Conservation (phyloP, 768 basidiomycete species). For the Mycena latifolia region DNA sequence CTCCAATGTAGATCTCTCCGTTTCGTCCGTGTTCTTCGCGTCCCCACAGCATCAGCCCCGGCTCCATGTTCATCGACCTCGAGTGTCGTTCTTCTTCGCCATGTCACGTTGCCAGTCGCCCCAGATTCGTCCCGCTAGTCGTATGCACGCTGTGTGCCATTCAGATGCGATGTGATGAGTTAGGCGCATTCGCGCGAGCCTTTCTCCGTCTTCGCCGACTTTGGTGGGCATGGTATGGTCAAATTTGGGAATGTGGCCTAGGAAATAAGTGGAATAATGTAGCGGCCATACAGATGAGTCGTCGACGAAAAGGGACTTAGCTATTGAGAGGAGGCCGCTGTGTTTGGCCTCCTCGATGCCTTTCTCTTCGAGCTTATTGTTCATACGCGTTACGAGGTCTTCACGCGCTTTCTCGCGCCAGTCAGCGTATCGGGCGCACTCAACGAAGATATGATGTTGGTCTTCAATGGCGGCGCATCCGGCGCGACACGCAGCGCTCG, state of each 20-base stretch:
- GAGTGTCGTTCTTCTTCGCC: slow-evolving; percentile 11
- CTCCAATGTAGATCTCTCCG: too few relatives aligned
- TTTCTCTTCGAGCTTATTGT: not conserved
- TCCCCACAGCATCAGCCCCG: too few relatives aligned
- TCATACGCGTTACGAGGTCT: too few relatives aligned
- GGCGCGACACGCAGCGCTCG: too few relatives aligned
- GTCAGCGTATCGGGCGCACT: too few relatives aligned
- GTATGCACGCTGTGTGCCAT: not conserved
- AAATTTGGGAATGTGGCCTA: slow-evolving; percentile 10
- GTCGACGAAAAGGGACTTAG: slow-evolving; percentile 10
- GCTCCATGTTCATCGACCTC: not conserved
- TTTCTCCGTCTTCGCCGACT: not conserved
- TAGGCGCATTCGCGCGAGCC: too few relatives aligned
- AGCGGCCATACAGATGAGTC: slow-evolving; percentile 3
- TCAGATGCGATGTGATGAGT: too few relatives aligned
- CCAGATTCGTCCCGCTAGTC: slow-evolving; percentile 13
- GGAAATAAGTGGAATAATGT: slow-evolving; percentile 4
- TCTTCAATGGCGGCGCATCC: not conserved
- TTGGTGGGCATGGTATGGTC: slow-evolving; percentile 6
- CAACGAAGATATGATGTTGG: slow-evolving; percentile 19
- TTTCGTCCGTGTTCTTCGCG: too few relatives aligned
- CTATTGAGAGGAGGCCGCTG: slow-evolving; percentile 15
- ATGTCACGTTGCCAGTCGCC: slow-evolving; percentile 9
- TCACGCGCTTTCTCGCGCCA: too few relatives aligned
- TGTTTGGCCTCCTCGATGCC: not conserved